Evolutionary conservation across 441 rosid species (phyloP).

Genomic region (Pelargonium cotyledonis): DNA sequence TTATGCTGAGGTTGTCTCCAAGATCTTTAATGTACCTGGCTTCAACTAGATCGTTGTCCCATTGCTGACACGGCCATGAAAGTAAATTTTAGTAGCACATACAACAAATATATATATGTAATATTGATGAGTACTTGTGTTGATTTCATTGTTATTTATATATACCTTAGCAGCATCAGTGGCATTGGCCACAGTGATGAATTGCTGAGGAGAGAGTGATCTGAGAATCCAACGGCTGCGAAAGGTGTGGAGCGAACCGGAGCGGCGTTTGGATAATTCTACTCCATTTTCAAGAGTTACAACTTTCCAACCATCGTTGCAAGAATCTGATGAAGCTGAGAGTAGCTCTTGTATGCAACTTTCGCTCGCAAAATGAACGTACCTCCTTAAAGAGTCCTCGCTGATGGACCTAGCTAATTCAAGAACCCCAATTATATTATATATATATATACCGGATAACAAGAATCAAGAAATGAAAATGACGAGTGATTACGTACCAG

Average conservation of each 20-base stretch:
- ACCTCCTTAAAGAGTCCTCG: conserved; percentile 66
- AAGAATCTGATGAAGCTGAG: conserved; percentile 36
- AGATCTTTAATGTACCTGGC: conserved; percentile 58
- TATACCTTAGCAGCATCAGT: conserved; percentile 69
- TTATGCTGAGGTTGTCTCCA: conserved; percentile 68
- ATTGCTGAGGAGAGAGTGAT: conserved; percentile 65
- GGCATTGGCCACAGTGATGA: conserved; percentile 62
- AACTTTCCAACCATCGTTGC: conserved; percentile 54
- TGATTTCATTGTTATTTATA: neutral
- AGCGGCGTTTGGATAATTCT: conserved; percentile 61
- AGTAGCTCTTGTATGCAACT: conserved; percentile 68
- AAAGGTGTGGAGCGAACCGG: conserved; percentile 49
- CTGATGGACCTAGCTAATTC: conserved; percentile 69
- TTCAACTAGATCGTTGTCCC: conserved; percentile 72
- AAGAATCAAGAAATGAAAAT: too few species aligned
- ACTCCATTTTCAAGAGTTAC: conserved; percentile 40
- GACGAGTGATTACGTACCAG: conserved; percentile 38
- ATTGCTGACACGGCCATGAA: conserved; percentile 40
- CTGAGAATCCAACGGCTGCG: conserved; percentile 61
- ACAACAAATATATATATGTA: too few species aligned
- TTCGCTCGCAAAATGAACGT: conserved; percentile 74
- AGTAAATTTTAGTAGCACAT: too few species aligned
- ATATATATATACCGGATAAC: too few species aligned
- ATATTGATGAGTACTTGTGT: too few species aligned
- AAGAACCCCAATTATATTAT: too few species aligned